Evolutionary conservation across 2,329 filamentous ascomycete genomes (phyloP), one percentile per base, ranked within the genome.

Genomic region (Colletotrichum tropicale): DNA sequence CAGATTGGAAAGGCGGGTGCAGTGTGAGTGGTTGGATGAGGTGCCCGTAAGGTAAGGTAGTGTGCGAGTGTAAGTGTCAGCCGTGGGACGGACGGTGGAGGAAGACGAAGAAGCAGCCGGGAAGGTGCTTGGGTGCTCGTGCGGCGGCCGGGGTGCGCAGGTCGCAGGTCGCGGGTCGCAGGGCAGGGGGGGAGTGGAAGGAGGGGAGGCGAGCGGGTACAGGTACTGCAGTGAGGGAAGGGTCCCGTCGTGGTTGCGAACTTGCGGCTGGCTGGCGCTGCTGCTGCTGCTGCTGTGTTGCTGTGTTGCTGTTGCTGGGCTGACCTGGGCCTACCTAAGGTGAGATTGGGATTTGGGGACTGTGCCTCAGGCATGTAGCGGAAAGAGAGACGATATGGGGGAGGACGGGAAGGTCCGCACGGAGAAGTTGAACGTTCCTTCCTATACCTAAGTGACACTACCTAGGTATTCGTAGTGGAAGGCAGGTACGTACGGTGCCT

Each of bases 31-130:
- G 55, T 32, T 56, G 60, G 34, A 32, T 62, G 28, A 71, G 68
- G n/a, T 66, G 48, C 34, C 34, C 34, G 34, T 36, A 36, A 36
- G 34, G 34, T 36, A 36, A 36, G 34, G 36, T 30, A 38, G 66
- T 66, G 69, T 71, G 62, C 36, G 62, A 67, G 52, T 72, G 70
- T 43, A 67, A 72, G 62, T 72, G 52, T 72, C 52, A 48, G 62
- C 28, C 38, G 58, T 55, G 67, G 56, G 28, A 52, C 56, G 18
- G 38, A 34, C 15, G 62, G 58, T 70, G 58, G 36, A 70, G 65
- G 38, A 65, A 26, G 68, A 48, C 34, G 58, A 56, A 13, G 58
- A 70, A 52, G 58, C n/a, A 55, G 67, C 67, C 56, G 34, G 70
- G 64, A 36, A 61, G 64, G 70, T 66, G 70, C 62, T 52, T 61